Base-by-base conservation (phyloP, 768 basidiomycete species). In the Termitomyces sp. region DNA sequence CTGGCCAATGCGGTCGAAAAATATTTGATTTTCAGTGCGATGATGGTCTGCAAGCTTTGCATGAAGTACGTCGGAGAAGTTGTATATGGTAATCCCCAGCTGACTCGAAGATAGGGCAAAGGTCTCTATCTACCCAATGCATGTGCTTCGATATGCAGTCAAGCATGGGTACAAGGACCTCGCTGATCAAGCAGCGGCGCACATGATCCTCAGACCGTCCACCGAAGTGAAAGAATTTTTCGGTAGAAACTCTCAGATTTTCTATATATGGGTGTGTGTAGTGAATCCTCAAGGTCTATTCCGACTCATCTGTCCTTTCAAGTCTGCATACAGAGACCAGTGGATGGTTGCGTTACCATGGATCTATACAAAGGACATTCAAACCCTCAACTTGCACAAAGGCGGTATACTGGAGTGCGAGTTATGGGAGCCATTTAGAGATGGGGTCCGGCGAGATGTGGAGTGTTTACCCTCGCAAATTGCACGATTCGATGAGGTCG, bases 1-100 rank as follows among this genome's bases (percentile, higher is more conserved):
- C 49, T 61, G 4, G 52, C 57, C 17, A 34, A 58, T 29, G 60
- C 60, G 8, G 58, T 48, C 3, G 60, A 62, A 25, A 62, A 62
- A 29, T 62, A 62, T 47, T 19, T 51, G 6, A 51, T 62, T 17
- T 59, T 27, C 21, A 32, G 41, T 34, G 58, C 58, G 4, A 62
- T 61, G 53, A 25, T 44, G n/a, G 43, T 55, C 25, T 61, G 60
- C 29, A 40, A 41, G 31, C 38, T 61, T 17, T 54, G 56, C 23
- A 59, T 62, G 57, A 53, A 49, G 60, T 62, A 38, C 29, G 58
- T 54, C 19, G 0, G 10, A 7, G 10, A 45, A 35, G 10, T 19
- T 46, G 43, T 5, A 8, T 17, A 31, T 17, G 6, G 7, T 5
- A 17, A 21, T 32, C 7, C 8, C 7, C 10, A 19, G 14, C 17